These are phyloP conservation scores for Clarireedia sp. DNA, from an alignment of 2,329 filamentous ascomycete genomes.

Conservation along the genomic window DNA sequence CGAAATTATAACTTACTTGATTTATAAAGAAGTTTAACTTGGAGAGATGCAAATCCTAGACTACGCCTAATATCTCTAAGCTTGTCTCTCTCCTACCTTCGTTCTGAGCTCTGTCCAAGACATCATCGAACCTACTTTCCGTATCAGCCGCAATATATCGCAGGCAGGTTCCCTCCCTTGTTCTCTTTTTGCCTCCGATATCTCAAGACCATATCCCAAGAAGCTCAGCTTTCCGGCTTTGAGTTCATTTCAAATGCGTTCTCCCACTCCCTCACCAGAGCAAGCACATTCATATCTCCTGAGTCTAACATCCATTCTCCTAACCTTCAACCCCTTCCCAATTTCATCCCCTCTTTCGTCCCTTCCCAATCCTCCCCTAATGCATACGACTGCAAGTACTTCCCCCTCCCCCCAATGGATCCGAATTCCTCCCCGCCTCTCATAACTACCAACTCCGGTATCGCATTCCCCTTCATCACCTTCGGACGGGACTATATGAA, in stretches of 20 bases:
- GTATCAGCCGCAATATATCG: slow-evolving; percentile 33
- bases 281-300: slow-evolving; percentile 29
- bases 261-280: slow-evolving; percentile 34
- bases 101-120: slow-evolving; percentile 8
- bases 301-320: neutral
- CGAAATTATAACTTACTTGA: neutral
- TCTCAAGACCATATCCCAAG: slow-evolving; percentile 29
- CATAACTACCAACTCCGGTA: slow-evolving; percentile 18
- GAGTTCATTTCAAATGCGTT: slow-evolving; percentile 30
- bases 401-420: slow-evolving; percentile 30
- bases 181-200: slow-evolving; percentile 31
- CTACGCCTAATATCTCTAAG: neutral
- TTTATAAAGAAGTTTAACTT: neutral
- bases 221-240: slow-evolving; percentile 22
- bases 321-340: slow-evolving; percentile 29
- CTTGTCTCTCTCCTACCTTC: neutral
- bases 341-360: slow-evolving; percentile 28
- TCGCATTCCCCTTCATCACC: slow-evolving; percentile 25
- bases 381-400: slow-evolving; percentile 38
- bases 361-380: slow-evolving; percentile 33
- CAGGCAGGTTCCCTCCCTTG: slow-evolving; percentile 31
- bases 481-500: slow-evolving; percentile 39
- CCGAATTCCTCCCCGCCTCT: slow-evolving; percentile 15
- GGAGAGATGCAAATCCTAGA: neutral
- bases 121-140: slow-evolving; percentile 3